Conservation (phyloP, 2,329 filamentous ascomycete species). For the Alternaria alternata region DNA sequence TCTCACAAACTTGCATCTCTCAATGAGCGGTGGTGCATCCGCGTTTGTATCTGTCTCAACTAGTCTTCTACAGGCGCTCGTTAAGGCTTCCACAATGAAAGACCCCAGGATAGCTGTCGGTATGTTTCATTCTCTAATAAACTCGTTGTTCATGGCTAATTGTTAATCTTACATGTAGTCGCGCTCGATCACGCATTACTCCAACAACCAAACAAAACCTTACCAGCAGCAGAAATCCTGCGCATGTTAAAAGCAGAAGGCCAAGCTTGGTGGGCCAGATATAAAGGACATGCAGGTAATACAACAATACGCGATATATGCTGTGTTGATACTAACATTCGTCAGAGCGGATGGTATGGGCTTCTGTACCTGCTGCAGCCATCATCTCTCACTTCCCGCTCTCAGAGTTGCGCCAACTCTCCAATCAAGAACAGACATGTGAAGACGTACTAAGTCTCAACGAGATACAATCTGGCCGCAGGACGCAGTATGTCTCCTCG, state of each 20-base stretch:
- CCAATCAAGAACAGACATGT: not conserved
- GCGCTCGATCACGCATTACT: not conserved
- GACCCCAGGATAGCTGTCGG: slow-evolving; percentile 6
- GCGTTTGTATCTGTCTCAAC: slow-evolving; percentile 13
- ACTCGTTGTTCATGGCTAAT: not conserved
- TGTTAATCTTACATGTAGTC: not conserved
- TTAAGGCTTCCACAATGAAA: slow-evolving; percentile 11
- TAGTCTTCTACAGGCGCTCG: slow-evolving; percentile 11
- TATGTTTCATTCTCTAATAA: not conserved
- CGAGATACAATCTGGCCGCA: not conserved
- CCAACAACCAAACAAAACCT: not conserved
- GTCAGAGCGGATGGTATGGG: slow-evolving; percentile 7
- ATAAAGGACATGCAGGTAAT: slow-evolving; percentile 12
- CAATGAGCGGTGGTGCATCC: slow-evolving; percentile 7
- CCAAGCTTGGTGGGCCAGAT: slow-evolving; percentile 1
- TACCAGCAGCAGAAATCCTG: not conserved
- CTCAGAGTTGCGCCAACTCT: not conserved
- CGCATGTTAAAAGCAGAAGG: not conserved
- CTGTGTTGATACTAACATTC: too few relatives aligned
- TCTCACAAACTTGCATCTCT: slow-evolving; percentile 7
- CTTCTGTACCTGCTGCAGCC: not conserved
- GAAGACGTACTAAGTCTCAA: not conserved
- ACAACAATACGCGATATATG: too few relatives aligned
- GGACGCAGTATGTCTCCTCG: not conserved
- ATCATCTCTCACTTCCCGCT: not conserved